These are phyloP conservation scores for Aspergillus cavernicola DNA, from an alignment of 495 filamentous ascomycete species.

Conservation along the genomic window DNA sequence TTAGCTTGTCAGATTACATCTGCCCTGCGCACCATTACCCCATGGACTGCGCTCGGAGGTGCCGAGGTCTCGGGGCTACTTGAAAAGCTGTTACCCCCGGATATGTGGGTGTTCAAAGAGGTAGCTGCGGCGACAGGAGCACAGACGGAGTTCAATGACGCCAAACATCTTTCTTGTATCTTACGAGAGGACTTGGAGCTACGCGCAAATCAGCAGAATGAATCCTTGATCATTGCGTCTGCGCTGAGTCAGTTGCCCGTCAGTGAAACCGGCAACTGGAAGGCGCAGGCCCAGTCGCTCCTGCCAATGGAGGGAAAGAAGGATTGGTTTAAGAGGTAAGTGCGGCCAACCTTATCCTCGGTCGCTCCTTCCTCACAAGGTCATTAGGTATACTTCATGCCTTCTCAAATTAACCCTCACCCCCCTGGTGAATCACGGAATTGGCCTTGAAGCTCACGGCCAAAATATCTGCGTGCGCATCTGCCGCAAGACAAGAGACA, in stretches of 20 bases:
- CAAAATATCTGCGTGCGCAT: slow-evolving; percentile 22
- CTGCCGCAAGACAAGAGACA: slow-evolving; percentile 8
- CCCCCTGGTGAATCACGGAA: slow-evolving; percentile 17
- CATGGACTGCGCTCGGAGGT: slow-evolving; percentile 16
- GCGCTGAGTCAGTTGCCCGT: not conserved
- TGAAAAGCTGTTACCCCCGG: slow-evolving; percentile 13
- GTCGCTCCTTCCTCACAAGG: not conserved
- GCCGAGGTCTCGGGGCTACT: slow-evolving; percentile 11
- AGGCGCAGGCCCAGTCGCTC: slow-evolving; percentile 2
- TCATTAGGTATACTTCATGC: slow-evolving; percentile 7
- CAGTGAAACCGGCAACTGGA: not conserved
- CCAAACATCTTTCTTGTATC: slow-evolving; percentile 22
- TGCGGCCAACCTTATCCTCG: not conserved
- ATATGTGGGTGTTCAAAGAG: slow-evolving; percentile 23
- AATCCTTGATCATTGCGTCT: slow-evolving; percentile 16
- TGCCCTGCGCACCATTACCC: slow-evolving; percentile 24
- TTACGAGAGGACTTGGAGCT: slow-evolving; percentile 17
- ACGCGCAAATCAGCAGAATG: slow-evolving; percentile 11
- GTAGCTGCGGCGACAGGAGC: slow-evolving; percentile 16
- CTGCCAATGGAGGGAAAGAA: not conserved
- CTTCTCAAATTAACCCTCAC: slow-evolving; percentile 16
- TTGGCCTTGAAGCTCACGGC: slow-evolving; percentile 21
- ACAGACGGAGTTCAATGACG: slow-evolving; percentile 17
- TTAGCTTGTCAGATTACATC: slow-evolving; percentile 23
- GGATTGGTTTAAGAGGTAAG: slow-evolving; percentile 1